These are phyloP conservation scores for Cladobotryum protrusum DNA, from an alignment of 2,329 filamentous ascomycete genomes.

Conservation along the genomic window DNA sequence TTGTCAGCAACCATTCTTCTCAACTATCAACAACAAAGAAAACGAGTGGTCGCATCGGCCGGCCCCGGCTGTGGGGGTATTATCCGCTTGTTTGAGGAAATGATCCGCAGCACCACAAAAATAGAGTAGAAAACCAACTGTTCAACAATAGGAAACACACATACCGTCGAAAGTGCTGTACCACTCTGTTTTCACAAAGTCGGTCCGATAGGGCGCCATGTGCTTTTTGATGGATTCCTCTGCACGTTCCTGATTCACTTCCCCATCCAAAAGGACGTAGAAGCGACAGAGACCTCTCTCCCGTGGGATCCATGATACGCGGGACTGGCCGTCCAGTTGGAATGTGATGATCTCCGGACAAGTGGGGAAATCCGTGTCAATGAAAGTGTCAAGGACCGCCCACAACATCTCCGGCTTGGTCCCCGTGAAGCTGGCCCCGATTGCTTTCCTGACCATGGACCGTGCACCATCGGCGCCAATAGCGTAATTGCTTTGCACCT, in stretches of 20 bases:
- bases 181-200: conserved; percentile 41
- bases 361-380: conserved; percentile 42
- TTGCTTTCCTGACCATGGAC: conserved; percentile 37
- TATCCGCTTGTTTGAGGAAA: no score
- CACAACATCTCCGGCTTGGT: conserved; percentile 45
- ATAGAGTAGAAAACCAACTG: background rate
- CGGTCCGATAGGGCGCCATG: conserved; percentile 36
- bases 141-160: conserved; percentile 7
- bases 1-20: background rate
- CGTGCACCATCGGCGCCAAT: conserved; percentile 49
- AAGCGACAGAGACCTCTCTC: conserved; percentile 42
- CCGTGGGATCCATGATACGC: conserved; percentile 43
- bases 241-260: conserved; percentile 34
- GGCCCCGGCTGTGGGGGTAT: no score
- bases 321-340: conserved; percentile 37
- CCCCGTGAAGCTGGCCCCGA: conserved; percentile 37
- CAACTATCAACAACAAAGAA: background rate
- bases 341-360: conserved; percentile 44
- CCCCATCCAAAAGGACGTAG: conserved; percentile 41
- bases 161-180: conserved; percentile 44
- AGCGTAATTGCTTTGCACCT: conserved; percentile 34
- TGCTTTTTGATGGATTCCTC: conserved; percentile 38
- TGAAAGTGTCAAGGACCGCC: conserved; percentile 42
- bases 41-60: background rate
- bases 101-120: background rate